These are phyloP conservation scores for Datisca glomerata DNA, from an alignment of 306 rosid genomes.

Conservation along the genomic window DNA sequence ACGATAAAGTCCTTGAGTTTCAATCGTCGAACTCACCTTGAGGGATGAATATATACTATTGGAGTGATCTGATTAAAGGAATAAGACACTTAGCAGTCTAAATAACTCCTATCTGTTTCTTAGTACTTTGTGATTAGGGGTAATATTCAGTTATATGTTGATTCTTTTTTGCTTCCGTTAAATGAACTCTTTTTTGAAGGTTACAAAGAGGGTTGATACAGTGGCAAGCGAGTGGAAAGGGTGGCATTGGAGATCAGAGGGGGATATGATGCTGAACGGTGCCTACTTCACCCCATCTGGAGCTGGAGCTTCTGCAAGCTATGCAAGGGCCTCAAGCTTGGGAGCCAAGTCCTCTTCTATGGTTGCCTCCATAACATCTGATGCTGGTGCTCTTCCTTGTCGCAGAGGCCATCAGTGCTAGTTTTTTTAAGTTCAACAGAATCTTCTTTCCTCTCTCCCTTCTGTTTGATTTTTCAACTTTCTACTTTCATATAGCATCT, in stretches of 20 bases:
- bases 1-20: no score
- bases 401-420: constrained; percentile 69
- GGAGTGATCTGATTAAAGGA: no score
- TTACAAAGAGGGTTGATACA: constrained; percentile 94
- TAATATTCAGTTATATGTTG: no score
- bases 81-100: no score
- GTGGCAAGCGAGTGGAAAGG: constrained; percentile 44
- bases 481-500: background rate
- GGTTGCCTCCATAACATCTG: constrained; percentile 88
- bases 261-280: constrained; percentile 77
- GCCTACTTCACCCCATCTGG: constrained; percentile 99
- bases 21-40: no score
- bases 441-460: constrained; percentile 3
- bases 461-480: constrained; percentile 4
- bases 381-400: constrained; percentile 79
- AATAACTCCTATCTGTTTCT: no score
- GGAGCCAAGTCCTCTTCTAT: constrained; percentile 94
- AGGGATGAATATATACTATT: no score
- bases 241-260: constrained; percentile 99
- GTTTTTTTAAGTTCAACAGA: constrained; percentile 21
- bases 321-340: constrained; percentile 96
- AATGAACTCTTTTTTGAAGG: constrained; percentile 25
- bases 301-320: constrained; percentile 89
- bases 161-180: background rate
- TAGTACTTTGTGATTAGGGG: no score